A percentile compares a stretch with the other conserved stretches of the same genome.
These are phyloP conservation scores for Gossypium lobatum DNA, from an alignment of 441 rosid species.

Conservation along the genomic window DNA sequence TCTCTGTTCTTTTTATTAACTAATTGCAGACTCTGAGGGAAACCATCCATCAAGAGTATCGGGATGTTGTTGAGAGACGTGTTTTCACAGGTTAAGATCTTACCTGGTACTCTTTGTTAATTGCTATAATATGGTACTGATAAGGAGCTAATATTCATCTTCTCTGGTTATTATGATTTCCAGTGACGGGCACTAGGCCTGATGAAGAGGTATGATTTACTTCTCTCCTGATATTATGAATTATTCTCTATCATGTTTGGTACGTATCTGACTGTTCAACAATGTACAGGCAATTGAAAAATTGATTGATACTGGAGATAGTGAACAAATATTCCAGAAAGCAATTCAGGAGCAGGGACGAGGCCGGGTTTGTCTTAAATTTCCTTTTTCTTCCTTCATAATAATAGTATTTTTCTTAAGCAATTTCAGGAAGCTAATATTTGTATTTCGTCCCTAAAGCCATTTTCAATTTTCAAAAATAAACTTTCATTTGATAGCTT, in stretches of 20 bases:
- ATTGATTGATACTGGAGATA: conserved; percentile 94
- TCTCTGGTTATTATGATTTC: conserved; percentile 24
- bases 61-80: conserved; percentile 97
- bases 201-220: conserved; percentile 78
- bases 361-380: conserved; percentile 65
- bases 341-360: conserved; percentile 97
- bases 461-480: conserved; percentile 3
- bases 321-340: conserved; percentile 94
- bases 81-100: conserved; percentile 77
- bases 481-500: conserved; percentile 9
- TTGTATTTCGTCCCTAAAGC: not conserved
- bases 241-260: conserved; percentile 9
- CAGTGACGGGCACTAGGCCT: conserved; percentile 87
- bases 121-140: conserved; percentile 7
- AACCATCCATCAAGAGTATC: conserved; percentile 87
- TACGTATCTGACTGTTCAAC: conserved; percentile 16
- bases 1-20: not conserved
- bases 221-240: not conserved
- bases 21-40: conserved; percentile 66
- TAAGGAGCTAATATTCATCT: conserved; percentile 20
- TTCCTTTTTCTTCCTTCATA: not conserved
- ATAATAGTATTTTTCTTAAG: not conserved
- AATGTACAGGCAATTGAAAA: conserved; percentile 70
- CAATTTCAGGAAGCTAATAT: not conserved
- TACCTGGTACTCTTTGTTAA: conserved; percentile 5